Percentiles rank a stretch among this genome's conserved stretches.
Conservation (phyloP, 2,329 filamentous ascomycete species). For the Botrytis aclada region DNA sequence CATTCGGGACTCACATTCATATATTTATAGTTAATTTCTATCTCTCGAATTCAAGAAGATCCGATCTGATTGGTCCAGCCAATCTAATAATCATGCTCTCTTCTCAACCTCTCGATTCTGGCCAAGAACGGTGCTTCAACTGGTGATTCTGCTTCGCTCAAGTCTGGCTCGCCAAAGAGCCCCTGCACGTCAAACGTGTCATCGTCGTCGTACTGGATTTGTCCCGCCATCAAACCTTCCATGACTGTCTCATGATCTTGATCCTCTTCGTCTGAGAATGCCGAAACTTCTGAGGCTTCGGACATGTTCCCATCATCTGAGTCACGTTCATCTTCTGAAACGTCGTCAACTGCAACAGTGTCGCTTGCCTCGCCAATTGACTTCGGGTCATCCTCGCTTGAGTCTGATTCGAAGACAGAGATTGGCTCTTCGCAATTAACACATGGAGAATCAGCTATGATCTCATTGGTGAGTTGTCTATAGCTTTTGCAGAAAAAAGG, state of each 20-base stretch:
- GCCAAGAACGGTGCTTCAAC: not conserved
- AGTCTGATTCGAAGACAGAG: too few relatives aligned
- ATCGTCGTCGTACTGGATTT: not conserved
- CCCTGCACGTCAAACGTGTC: not conserved
- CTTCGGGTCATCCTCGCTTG: not conserved
- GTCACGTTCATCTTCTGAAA: not conserved
- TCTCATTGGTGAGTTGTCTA: not conserved
- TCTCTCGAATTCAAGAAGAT: not conserved
- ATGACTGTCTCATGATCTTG: not conserved
- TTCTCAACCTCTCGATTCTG: not conserved
- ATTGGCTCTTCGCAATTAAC: not conserved
- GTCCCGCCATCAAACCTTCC: not conserved
- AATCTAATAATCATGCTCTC: not conserved
- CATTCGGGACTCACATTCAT: not conserved
- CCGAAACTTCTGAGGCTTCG: not conserved
- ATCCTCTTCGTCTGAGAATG: not conserved
- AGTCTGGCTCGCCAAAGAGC: not conserved
- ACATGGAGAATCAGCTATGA: not conserved
- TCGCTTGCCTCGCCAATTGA: not conserved
- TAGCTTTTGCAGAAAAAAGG: not conserved
- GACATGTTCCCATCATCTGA: not conserved
- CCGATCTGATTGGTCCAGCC: not conserved
- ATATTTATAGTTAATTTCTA: not conserved
- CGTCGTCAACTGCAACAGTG: not conserved
- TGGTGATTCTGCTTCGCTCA: not conserved